Evolutionary conservation across 2,329 filamentous ascomycete genomes (phyloP), one percentile per base, ranked within the genome.

Genomic region (Aulographum hederae): DNA sequence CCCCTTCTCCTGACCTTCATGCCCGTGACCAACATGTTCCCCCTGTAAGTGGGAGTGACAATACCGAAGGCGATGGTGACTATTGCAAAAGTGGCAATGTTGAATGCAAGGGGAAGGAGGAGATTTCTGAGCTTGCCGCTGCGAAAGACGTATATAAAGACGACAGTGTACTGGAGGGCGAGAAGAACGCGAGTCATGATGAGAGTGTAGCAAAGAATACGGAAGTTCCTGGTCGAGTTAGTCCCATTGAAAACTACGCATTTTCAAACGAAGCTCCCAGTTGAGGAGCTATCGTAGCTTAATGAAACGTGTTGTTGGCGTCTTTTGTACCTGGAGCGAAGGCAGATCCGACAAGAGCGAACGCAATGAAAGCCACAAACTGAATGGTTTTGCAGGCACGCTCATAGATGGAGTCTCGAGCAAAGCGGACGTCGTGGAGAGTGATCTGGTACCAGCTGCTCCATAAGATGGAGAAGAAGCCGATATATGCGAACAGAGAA

Each of bases 231-330:
- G 12, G 21, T 10, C 12, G 21, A 12, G 12, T 25, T 25, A 25
- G 21, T 10, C 21, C 21, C 12, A 25, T 10, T 25, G 21, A 10
- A 12, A 25, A 10, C 10, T 25, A 25, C 21, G 21, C 51, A 46
- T 41, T 54, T 51, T 34, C 51, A 54, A 2, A 53, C 40, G 8
- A 44, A 48, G 31, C 54, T 51, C 31, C 50, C 42, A 2, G 51
- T 48, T 37, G 54, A 54, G 1, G 50, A 47, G n/a, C 53, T 50
- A 46, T 54, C 51, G 36, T 53, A 48, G 4, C n/a, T n/a, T n/a
- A n/a, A n/a, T n/a, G n/a, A n/a, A n/a, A n/a, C n/a, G n/a, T n/a
- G n/a, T n/a, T n/a, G n/a, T n/a, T n/a, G n/a, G n/a, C n/a, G n/a
- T n/a, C n/a, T n/a, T n/a, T n/a, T n/a, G n/a, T n/a, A n/a, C n/a